These are phyloP conservation scores for Populus davidiana DNA, from an alignment of 345 rosid genomes.

Conservation along the genomic window DNA sequence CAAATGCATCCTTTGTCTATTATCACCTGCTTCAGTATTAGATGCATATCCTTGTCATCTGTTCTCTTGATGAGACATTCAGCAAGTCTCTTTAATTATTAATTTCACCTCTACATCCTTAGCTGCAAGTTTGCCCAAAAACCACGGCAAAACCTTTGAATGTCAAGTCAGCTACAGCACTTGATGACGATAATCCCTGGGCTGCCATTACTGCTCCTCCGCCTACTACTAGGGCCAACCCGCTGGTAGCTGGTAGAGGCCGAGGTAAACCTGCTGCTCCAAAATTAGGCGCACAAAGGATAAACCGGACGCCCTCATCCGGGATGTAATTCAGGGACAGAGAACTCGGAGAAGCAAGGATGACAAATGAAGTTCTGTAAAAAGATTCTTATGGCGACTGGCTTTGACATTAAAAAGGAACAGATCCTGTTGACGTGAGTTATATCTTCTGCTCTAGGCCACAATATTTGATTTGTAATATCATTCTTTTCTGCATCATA, in stretches of 20 bases:
- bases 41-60: background rate
- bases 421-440: conserved; percentile 16
- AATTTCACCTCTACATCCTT: background rate
- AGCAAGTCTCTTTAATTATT: background rate
- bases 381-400: conserved; percentile 27
- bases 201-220: conserved; percentile 92
- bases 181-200: conserved; percentile 84
- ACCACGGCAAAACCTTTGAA: conserved; percentile 62
- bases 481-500: no score
- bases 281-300: conserved; percentile 86
- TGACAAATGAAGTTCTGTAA: conserved; percentile 33
- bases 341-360: conserved; percentile 9
- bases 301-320: conserved; percentile 72
- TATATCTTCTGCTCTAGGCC: no score
- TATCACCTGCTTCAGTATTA: no score
- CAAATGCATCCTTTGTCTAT: no score
- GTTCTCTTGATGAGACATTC: background rate
- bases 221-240: conserved; percentile 79
- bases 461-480: no score
- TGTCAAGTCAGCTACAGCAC: conserved; percentile 43
- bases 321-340: conserved; percentile 42
- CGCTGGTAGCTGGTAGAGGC: conserved; percentile 66
- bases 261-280: conserved; percentile 70
- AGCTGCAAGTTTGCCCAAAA: no score
- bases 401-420: conserved; percentile 4